Evolutionary conservation across 2,329 filamentous ascomycete species (phyloP), one percentile per base, ranked within the genome.

Genomic region (Calcarisporium arbuscula): DNA sequence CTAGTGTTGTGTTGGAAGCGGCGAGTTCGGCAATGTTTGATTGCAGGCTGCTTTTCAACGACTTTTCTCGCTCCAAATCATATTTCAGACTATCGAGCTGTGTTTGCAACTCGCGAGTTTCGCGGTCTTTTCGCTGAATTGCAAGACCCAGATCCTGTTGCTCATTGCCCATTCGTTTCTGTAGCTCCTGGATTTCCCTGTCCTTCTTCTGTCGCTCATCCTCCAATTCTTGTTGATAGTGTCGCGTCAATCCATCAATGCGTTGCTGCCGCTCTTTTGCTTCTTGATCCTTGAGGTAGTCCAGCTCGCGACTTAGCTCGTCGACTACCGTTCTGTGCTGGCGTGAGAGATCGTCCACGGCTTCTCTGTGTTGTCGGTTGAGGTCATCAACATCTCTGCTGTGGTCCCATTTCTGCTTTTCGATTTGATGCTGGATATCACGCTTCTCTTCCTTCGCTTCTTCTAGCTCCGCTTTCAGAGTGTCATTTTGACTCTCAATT

Each of bases 151-250:
- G 52, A 38, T 69, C 69, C 42, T 71, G 67, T 37, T 72, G 70
- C 40, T 75, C 71, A 26, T 60, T 65, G 23, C 64, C 64, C 40
- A 73, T 61, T 28, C 58, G 70, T 5, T 64, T 64, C 34, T 74
- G 72, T 6, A 87, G 50, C n/a, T 83, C 74, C 40, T 78, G 71
- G 3, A 85, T 63, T 46, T 87, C 82, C n/a, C 68, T 70, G 15
- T 72, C 58, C 38, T 73, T 68, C 34, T 67, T 67, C 28, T 54
- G 64, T 35, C 72, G 65, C 52, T 88, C 79, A 30, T 82, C 74
- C 20, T 85, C 78, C 12, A 86, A 54, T 48, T 85, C 77, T 15
- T 67, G 66, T 25, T 79, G 72, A 41, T 83, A 68, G 29, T 73
- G 74, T 34, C 75, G 69, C 48, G 77, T 74, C 21, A 87, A 47